These are phyloP conservation scores for Saururus chinensis DNA, from an alignment of 164 flowering plant species.

Conservation along the genomic window DNA sequence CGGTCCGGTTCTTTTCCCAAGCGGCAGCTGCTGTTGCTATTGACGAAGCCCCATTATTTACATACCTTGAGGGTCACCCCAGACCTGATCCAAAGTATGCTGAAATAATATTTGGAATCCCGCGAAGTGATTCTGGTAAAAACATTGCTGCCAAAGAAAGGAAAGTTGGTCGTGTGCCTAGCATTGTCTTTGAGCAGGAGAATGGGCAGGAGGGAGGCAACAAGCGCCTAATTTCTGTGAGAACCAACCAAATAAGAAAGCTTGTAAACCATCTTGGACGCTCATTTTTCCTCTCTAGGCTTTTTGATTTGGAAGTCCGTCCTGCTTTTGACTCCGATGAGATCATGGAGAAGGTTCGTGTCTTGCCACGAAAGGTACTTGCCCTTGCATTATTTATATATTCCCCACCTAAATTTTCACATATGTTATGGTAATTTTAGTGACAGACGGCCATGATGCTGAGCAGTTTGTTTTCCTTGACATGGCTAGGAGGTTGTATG, in stretches of 20 bases:
- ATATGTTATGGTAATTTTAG: background rate
- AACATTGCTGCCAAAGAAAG: constrained; percentile 56
- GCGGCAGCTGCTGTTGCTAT: background rate
- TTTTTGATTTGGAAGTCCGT: constrained; percentile 39
- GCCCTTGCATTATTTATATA: background rate
- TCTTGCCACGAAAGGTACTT: constrained; percentile 65
- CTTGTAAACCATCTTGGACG: constrained; percentile 55
- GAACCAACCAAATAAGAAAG: constrained; percentile 68
- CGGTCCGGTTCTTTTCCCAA: background rate
- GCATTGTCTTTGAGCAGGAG: constrained; percentile 83
- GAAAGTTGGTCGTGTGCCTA: constrained; percentile 64
- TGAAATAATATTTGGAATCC: constrained; percentile 67
- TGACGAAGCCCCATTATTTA: background rate
- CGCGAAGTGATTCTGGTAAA: constrained; percentile 49
- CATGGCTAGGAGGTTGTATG: too few species aligned
- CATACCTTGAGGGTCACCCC: constrained; percentile 38
- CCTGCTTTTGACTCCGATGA: constrained; percentile 46
- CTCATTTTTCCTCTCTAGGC: constrained; percentile 64
- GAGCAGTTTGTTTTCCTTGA: background rate
- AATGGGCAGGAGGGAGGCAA: constrained; percentile 93
- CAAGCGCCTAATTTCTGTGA: constrained; percentile 75
- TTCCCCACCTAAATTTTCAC: background rate
- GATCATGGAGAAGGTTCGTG: constrained; percentile 72
- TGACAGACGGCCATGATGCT: background rate
- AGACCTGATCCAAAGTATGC: constrained; percentile 55